Base-by-base conservation (phyloP, 176 grass and related monocot genomes). In the Canna indica region DNA sequence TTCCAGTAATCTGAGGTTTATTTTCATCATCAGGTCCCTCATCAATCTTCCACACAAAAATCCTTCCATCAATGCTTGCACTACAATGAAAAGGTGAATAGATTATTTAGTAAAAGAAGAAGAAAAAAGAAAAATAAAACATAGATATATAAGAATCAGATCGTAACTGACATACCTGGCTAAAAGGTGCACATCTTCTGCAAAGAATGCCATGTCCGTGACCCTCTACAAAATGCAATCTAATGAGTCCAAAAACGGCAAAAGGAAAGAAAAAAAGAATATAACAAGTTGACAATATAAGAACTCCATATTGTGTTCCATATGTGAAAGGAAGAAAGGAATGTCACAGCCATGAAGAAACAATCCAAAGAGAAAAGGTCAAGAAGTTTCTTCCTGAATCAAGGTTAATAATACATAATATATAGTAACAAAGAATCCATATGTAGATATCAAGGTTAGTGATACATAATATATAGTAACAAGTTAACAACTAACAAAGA, bases 201-300 rank as follows among this genome's bases (percentile, higher is more conserved):
- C 93, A 79, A 91, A 97, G 80, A 97, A 97, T 75, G 84, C 84
- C 93, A 97, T 97, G 81, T 97, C 93, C 1, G 93, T 91, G 34
- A 97, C 93, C 77, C 84, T 97, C 93, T 97, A 82, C 54, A 81
- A 69, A 46, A 79, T 79, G 81, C 60, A 84, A 78, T 59, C 47
- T 12, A 56, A 26, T 41, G 18, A 73, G 54, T 36, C 6, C 29
- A 42, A 72, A 86, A 85, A 77, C 11, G 33, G 53, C 75, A 58
- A 72, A 58, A 61, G 38, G 44, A 56, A 79, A 81, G 60, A 59
- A 41, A 5, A 35, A 13, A 28, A 75, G 22, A 44, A 17, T 31
- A 41, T 22, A 30, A 15, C 27, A 34, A 58, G 7, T 22, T 20
- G 20, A 18, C 22, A 54, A n/a, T 5, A 54, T 54, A 25, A 54